Evolutionary conservation across 2,329 filamentous ascomycete genomes (phyloP), one percentile per base, ranked within the genome.

Genomic region (Talaromyces sp.): DNA sequence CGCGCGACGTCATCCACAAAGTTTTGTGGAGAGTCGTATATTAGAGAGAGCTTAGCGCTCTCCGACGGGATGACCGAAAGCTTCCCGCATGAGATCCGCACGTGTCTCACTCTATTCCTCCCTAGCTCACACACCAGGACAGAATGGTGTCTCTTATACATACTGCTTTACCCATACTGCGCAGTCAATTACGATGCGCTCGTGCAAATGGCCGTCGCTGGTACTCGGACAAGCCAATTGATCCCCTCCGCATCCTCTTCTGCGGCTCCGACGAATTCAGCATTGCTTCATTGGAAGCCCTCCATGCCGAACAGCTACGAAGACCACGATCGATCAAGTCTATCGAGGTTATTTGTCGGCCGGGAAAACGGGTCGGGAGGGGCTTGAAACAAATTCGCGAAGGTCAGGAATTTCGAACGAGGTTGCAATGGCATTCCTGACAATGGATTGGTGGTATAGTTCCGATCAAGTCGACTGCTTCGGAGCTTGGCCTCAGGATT

Each of bases 231-330:
- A 77, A 73, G 60, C 64, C 72, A 10, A 72, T 74, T 68, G 77
- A 83, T 16, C 90, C 92, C 3, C 82, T 99, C 37, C 85, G 88
- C 39, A 92, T 99, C 62, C 84, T 99, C 3, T 99, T 97, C 79
- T 98, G 93, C 78, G 95, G 95, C 68, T 95, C 94, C 3, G 95
- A 99, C 76, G 84, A 88, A 2, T 97, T 98, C 78, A 97, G 94
- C 80, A 90, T 90, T 72, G 85, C 85, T 61, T 92, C 92, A 1
- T 82, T 99, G 59, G 80, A 81, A 65, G 90, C 90, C 6, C 80
- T 99, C 39, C 77, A 89, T 70, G 72, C 79, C 5, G 89, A 92
- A 73, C 83, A 88, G 61, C 67, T 75, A 31, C 73, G 72, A 62
- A 83, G 83, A 64, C 83, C 79, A 7, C 78, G 78, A 19, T 79